phyloP scores from a whole-genome alignment of 345 rosid species.

The Syzygium jambos region DNA sequence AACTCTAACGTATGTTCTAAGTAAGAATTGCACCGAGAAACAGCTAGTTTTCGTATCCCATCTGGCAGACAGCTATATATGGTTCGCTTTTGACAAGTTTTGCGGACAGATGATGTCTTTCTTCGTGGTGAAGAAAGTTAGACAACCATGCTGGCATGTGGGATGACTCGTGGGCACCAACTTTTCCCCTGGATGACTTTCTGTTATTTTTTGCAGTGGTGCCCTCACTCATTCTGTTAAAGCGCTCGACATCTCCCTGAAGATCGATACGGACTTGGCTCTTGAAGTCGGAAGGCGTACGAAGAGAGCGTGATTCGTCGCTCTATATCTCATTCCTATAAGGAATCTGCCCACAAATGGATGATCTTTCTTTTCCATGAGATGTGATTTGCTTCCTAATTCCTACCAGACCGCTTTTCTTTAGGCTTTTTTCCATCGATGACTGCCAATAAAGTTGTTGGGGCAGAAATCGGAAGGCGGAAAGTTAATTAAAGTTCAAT shows the following conservation, averaged over 20 bases:
- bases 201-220: conserved; percentile 45
- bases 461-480: background rate
- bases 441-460: background rate
- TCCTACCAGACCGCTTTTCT: background rate
- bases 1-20: background rate
- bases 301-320: conserved; percentile 49
- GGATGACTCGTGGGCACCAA: background rate
- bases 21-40: background rate
- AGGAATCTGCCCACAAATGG: background rate
- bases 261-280: conserved; percentile 88
- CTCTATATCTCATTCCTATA: background rate
- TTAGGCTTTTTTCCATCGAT: background rate
- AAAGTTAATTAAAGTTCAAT: background rate
- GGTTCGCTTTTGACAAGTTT: background rate
- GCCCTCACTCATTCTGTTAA: conserved; percentile 90
- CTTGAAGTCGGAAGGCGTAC: conserved; percentile 89
- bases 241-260: conserved; percentile 88
- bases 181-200: background rate
- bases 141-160: background rate
- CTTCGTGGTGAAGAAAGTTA: background rate
- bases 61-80: background rate
- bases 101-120: background rate
- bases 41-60: background rate
- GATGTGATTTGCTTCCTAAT: background rate
- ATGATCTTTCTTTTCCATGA: background rate